These are phyloP conservation scores for Botrytis fragariae DNA, from an alignment of 2,329 filamentous ascomycete genomes.

Conservation along the genomic window DNA sequence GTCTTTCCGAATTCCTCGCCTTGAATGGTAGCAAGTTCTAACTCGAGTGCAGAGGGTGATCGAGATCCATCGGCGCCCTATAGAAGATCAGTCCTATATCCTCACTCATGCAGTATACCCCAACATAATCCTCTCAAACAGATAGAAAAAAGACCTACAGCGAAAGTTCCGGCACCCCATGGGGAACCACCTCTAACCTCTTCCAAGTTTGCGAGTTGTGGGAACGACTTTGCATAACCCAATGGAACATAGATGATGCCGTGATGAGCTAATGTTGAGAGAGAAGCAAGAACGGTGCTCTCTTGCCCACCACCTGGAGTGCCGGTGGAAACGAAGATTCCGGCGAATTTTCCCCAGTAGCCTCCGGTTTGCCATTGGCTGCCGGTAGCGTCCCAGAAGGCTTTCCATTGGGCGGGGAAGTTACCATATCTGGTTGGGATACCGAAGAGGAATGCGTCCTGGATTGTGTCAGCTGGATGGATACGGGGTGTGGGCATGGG, in stretches of 20 bases:
- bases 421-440: slow-evolving; percentile 96
- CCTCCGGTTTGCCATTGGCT: slow-evolving; percentile 75
- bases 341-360: slow-evolving; percentile 85
- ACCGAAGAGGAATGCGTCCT: slow-evolving; percentile 84
- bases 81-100: slow-evolving; percentile 22
- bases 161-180: slow-evolving; percentile 94
- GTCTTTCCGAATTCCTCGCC: slow-evolving; percentile 81
- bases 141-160: slow-evolving; percentile 47
- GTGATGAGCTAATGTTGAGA: slow-evolving; percentile 89
- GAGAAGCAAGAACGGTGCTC: slow-evolving; percentile 72
- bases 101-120: background rate
- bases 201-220: slow-evolving; percentile 63
- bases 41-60: slow-evolving; percentile 72
- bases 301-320: slow-evolving; percentile 89
- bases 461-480: background rate
- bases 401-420: slow-evolving; percentile 95
- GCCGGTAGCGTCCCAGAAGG: slow-evolving; percentile 83
- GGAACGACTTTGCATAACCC: slow-evolving; percentile 81
- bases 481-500: background rate
- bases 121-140: background rate
- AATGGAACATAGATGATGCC: slow-evolving; percentile 96
- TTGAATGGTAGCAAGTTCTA: slow-evolving; percentile 76
- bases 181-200: slow-evolving; percentile 85
- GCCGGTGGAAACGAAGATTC: slow-evolving; percentile 86
- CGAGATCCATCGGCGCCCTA: slow-evolving; percentile 72